Evolutionary conservation across 495 filamentous ascomycete species (phyloP), one percentile per base, ranked within the genome.

Genomic region (Choiromyces venosus): DNA sequence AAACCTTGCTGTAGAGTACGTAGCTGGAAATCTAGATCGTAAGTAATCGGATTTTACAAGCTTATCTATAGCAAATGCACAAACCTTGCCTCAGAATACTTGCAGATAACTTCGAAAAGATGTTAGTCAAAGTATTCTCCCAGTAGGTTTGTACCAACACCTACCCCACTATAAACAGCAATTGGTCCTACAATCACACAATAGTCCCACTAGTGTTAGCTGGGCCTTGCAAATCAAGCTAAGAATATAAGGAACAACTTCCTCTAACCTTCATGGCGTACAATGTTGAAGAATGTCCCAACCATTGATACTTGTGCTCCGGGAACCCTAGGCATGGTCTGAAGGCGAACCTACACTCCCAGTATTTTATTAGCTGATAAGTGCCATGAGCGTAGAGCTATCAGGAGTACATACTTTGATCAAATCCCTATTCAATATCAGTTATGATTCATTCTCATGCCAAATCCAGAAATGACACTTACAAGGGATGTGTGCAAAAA

Each of bases 1-100:
- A 85, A 97, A 97, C 66, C 94, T 91, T 10, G 92, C 93, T 16
- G 93, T 97, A 42, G 89, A 92, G 84, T 97, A 97, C 65, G 94
- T 97, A 12, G 79, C 80, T 81, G 38, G 46, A 72, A 52, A 33
- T 1, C 61, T 14, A 65, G 18, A 35, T 39, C 39, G 61, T 77
- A 37, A 80, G 67, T 21, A 61, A 37, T 21, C 29, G 4, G 29
- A 65, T 9, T 21, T 33, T 40, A 39, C 80, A 68, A n/a, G 6
- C 33, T 42, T 25, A 6, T 29, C 16, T 56, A 66, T 39, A 40
- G 25, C 2, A 38, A 21, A 69, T 42, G 21, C 33, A 33, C 71
- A 37, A n/a, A 81, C 79, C 79, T 83, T 99, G 95, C 71, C 95
- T 94, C 66, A 98, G 80, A 66, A 97, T 86, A 69, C 94, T 93